Evolutionary conservation across 2,329 filamentous ascomycete genomes (phyloP), one percentile per base, ranked within the genome.

Genomic region (Aureobasidium vineae): DNA sequence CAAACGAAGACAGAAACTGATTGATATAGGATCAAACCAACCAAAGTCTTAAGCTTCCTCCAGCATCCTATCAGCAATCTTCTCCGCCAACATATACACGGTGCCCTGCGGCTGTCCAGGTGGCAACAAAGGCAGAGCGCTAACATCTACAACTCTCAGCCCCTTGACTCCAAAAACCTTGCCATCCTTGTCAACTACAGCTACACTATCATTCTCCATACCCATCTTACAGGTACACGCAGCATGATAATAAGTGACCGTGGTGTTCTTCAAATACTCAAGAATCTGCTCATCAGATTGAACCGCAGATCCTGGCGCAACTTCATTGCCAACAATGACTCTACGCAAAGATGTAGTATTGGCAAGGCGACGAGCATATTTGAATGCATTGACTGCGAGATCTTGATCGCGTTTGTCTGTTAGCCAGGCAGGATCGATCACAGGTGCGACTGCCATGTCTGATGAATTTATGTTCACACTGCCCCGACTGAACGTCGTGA

Each of bases 381-480:
- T 74, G 69, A 73, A 75, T 3, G 70, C 70, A 0, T 72, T 71
- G 1, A 80, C 57, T 0, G 73, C 75, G 2, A 79, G 52, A 4
- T 73, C 71, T 40, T 72, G 66, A 57, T 79, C 77, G 0, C 70
- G 67, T 0, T 70, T 69, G 40, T 75, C 63, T 1, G 74, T 75
- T 1, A 79, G 71, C 75, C 75, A 78, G 33, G 72, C 72, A 0
- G 77, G 76, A 49, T 78, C 70, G 50, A 80, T 72, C 7, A 73
- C 45, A 0, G 78, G 78, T 0, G 68, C 66, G 23, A 71, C 71
- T 0, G 66, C 28, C 1, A 72, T 74, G 49, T 75, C 70, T 13
- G 72, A 52, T 10, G 70, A 74, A 0, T 67, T 21, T 33, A 79
- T 74, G 0, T 73, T 74, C n/a, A 80, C 71, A 28, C 69, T 75